Evolutionary conservation across 2,329 filamentous ascomycete genomes (phyloP).

Genomic region (Fonsecaea pugnacius): DNA sequence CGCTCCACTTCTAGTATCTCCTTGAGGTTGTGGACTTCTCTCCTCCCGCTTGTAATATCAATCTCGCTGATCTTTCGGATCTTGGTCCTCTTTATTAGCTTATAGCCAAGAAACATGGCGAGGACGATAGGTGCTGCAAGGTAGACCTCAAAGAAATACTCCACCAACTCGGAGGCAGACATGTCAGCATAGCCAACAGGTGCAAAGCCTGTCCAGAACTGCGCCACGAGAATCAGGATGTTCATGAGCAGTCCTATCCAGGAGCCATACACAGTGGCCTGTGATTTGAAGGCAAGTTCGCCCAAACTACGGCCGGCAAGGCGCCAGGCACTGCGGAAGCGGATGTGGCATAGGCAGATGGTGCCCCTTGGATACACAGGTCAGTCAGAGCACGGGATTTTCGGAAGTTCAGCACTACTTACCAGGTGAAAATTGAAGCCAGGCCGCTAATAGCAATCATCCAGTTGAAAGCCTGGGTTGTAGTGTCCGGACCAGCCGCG

Average conservation of each 20-base stretch:
- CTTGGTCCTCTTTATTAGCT: slow-evolving; percentile 71
- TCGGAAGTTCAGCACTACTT: slow-evolving; percentile 53
- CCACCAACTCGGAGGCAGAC: slow-evolving; percentile 33
- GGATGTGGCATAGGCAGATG: slow-evolving; percentile 69
- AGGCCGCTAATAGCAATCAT: slow-evolving; percentile 75
- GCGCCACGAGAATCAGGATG: slow-evolving; percentile 59
- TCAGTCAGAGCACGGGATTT: neutral
- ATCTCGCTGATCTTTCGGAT: slow-evolving; percentile 74
- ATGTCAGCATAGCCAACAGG: slow-evolving; percentile 38
- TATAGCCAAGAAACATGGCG: slow-evolving; percentile 71
- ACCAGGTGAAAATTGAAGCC: slow-evolving; percentile 75
- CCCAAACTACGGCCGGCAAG: slow-evolving; percentile 62
- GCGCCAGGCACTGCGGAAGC: slow-evolving; percentile 66
- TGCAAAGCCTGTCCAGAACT: slow-evolving; percentile 46
- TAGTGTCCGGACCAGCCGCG: slow-evolving; percentile 51
- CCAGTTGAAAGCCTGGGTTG: slow-evolving; percentile 71
- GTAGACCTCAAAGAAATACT: slow-evolving; percentile 41
- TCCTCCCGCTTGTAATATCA: slow-evolving; percentile 81
- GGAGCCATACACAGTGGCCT: slow-evolving; percentile 65
- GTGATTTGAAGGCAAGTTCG: slow-evolving; percentile 67
- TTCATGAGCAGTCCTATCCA: slow-evolving; percentile 65
- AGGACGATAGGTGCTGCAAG: slow-evolving; percentile 41
- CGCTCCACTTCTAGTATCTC: slow-evolving; percentile 79
- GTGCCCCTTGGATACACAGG: slow-evolving; percentile 54
- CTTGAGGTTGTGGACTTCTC: slow-evolving; percentile 75